Conservation (phyloP, 768 basidiomycete species). For the Auricularia heimuer region DNA sequence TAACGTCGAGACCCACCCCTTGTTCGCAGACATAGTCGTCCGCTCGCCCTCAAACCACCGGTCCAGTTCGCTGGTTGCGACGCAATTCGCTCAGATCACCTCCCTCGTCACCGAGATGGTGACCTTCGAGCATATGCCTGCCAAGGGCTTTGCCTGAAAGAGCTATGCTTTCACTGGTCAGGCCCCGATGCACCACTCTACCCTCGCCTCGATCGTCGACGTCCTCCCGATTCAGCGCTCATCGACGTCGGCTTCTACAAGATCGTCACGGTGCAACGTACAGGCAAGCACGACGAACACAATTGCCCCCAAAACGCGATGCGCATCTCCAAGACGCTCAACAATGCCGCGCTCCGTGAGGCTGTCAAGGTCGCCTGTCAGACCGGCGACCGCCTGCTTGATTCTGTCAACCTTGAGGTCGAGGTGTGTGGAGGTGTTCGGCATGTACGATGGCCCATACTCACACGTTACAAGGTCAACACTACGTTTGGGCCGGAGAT, state of each 20-base stretch:
- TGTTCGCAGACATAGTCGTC: slow-evolving; percentile 90
- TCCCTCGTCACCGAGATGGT: slow-evolving; percentile 97
- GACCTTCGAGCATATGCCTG: slow-evolving; percentile 95
- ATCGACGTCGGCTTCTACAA: slow-evolving; percentile 99
- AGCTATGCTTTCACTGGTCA: slow-evolving; percentile 95
- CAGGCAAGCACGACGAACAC: slow-evolving; percentile 87
- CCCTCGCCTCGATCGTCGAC: slow-evolving; percentile 94
- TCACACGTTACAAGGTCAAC: slow-evolving; percentile 64
- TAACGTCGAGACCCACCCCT: slow-evolving; percentile 87
- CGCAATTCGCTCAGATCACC: slow-evolving; percentile 97
- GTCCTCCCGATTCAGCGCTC: slow-evolving; percentile 93
- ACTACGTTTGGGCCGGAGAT: slow-evolving; percentile 99
- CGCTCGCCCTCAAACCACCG: slow-evolving; percentile 96
- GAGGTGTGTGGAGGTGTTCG: slow-evolving; percentile 39
- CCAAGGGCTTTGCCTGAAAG: slow-evolving; percentile 88
- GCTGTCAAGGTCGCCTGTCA: slow-evolving; percentile 86
- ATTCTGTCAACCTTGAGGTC: slow-evolving; percentile 95
- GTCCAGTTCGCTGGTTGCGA: slow-evolving; percentile 88
- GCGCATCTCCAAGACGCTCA: slow-evolving; percentile 93
- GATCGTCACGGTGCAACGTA: slow-evolving; percentile 99
- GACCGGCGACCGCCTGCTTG: slow-evolving; percentile 70
- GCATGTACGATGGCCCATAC: no score
- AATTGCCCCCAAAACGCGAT: slow-evolving; percentile 96
- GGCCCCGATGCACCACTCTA: slow-evolving; percentile 97
- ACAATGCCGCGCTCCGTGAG: slow-evolving; percentile 90